These are phyloP conservation scores for Rossbeevera mucosa DNA, from an alignment of 768 basidiomycete genomes.

Conservation along the genomic window DNA sequence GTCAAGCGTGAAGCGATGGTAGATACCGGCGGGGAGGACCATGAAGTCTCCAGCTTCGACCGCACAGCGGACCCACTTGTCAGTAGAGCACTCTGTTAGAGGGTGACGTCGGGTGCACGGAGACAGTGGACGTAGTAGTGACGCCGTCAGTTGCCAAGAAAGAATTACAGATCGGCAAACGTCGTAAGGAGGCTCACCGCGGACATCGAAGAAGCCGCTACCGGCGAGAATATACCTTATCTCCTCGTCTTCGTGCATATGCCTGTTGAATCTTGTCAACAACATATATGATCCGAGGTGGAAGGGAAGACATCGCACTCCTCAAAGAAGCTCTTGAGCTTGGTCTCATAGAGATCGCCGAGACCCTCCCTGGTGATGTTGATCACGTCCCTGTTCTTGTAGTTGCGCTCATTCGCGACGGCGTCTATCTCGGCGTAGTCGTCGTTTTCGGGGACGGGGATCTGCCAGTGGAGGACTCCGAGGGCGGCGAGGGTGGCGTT, in stretches of 20 bases:
- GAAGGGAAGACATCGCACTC: constrained; percentile 48
- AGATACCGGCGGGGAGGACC: constrained; percentile 86
- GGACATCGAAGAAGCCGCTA: constrained; percentile 89
- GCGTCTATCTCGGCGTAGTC: constrained; percentile 50
- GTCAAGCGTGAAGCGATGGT: constrained; percentile 93
- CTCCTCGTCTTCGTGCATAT: constrained; percentile 96
- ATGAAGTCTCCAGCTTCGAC: constrained; percentile 78
- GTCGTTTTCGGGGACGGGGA: background rate
- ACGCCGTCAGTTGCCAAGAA: background rate
- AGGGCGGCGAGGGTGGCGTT: constrained; percentile 46
- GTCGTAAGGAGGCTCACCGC: constrained; percentile 63
- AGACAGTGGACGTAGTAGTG: background rate
- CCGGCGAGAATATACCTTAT: constrained; percentile 85
- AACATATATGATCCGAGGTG: background rate
- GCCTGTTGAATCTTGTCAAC: constrained; percentile 42
- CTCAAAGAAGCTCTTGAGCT: constrained; percentile 78
- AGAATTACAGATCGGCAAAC: too few species aligned
- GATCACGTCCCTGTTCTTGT: constrained; percentile 82
- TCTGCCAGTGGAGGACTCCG: constrained; percentile 65
- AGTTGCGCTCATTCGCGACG: constrained; percentile 63
- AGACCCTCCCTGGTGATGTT: constrained; percentile 74
- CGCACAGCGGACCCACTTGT: constrained; percentile 79
- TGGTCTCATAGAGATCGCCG: constrained; percentile 78
- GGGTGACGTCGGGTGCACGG: background rate
- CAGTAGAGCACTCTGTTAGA: constrained; percentile 55